Base-by-base conservation (phyloP, 768 basidiomycete genomes). In the Fomitopsis pulvina region DNA sequence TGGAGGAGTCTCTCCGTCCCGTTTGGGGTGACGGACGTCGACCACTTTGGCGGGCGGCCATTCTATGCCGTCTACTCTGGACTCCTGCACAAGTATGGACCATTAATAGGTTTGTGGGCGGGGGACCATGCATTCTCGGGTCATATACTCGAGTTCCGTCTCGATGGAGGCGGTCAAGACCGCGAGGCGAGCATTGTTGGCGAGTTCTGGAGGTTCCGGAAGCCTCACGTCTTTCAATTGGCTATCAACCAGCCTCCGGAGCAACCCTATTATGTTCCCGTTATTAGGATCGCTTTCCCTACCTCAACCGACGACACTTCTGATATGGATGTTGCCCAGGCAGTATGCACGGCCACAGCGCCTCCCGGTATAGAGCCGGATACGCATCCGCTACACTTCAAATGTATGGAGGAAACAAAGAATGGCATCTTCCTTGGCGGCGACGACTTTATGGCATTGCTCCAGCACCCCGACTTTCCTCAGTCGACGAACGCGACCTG, bases 61-160 rank as follows among this genome's bases (percentile, higher is more conserved):
- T 58, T 51, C 52, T 53, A 43, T 48, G 46, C 38, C 11, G 25
- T 55, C 20, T 58, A 55, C 28, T 51, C 52, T 4, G n/a, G 50
- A 8, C 24, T 58, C 1, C 29, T 58, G 26, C 52, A 53, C 28
- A 45, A 52, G 1, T 58, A 58, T 25, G 52, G 49, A 20, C 52
- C 54, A 12, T 48, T 58, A 47, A 25, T 58, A 4, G 57, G 57
- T 6, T 18, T 55, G 0, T 58, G 57, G 57, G 57, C 57, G 11
- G 50, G 54, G 21, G 57, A 58, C 26, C 42, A 53, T 34, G 44
- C 57, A 4, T 58, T 52, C 45, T 51, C 54, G n/a, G 57, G 57
- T 11, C 26, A 41, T 14, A 32, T 58, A 40, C 50, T 58, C 40
- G 49, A 58, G 18, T 40, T 58, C 10, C 22, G 30, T 3, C 34